Evolutionary conservation across 164 flowering plant genomes (phyloP).

Genomic region (Berberis vulgaris): DNA sequence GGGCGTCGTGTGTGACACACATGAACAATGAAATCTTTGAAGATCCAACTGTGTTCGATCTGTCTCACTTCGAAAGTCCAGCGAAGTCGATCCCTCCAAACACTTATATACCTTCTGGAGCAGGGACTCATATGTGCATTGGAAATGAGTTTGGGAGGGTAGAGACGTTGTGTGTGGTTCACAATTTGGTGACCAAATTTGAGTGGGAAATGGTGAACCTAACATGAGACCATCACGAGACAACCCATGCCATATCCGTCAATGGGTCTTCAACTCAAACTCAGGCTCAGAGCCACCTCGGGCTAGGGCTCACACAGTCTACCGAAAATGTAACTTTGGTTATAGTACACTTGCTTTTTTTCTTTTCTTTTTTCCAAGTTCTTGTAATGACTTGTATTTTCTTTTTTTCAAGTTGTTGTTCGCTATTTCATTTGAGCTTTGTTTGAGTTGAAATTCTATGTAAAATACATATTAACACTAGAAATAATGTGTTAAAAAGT

Average conservation of each 20-base stretch:
- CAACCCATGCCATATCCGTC: conserved; percentile 4
- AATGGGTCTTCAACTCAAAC: conserved; percentile 1
- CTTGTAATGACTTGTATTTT: too few relatives aligned
- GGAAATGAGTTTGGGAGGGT: conserved; percentile 2
- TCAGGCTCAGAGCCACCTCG: not conserved
- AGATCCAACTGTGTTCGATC: not conserved
- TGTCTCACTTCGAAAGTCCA: not conserved
- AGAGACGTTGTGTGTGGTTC: not conserved
- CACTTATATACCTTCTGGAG: not conserved
- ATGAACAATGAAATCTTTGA: not conserved
- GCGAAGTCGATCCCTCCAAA: not conserved
- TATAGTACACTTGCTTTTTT: not conserved
- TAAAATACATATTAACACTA: too few relatives aligned
- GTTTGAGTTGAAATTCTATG: too few relatives aligned
- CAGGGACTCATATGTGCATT: conserved; percentile 4
- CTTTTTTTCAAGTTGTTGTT: too few relatives aligned
- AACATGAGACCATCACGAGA: not conserved
- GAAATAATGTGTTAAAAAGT: too few relatives aligned
- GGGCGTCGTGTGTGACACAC: not conserved
- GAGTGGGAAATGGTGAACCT: not conserved
- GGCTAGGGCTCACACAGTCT: not conserved
- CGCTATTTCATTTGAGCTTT: too few relatives aligned
- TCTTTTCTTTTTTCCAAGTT: not conserved
- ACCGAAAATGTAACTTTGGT: not conserved
- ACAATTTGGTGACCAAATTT: conserved; percentile 2